phyloP scores from a whole-genome alignment of 352 stramenopile genomes.

The Pythium folliculosum region DNA sequence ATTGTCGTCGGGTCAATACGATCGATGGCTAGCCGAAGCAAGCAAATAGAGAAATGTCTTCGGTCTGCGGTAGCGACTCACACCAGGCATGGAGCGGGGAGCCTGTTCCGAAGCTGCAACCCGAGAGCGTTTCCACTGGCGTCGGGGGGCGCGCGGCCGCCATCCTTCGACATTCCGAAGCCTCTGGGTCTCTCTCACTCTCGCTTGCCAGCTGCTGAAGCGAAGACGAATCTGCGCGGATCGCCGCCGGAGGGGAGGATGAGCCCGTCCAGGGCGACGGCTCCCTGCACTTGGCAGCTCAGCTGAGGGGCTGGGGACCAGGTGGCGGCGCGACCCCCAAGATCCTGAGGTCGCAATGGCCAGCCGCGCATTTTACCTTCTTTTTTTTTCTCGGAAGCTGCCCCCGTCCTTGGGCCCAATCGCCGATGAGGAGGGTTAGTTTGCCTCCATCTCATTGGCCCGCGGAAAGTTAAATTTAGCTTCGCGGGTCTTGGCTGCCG shows the following conservation, averaged over 20 bases:
- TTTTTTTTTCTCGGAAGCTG: no score
- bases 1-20: constrained; percentile 22
- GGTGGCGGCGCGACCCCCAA: background rate
- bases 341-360: background rate
- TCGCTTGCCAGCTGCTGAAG: background rate
- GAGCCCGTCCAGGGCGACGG: background rate
- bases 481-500: no score
- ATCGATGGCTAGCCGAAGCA: background rate
- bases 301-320: background rate
- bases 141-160: background rate
- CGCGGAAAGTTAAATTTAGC: background rate
- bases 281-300: background rate
- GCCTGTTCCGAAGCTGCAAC: background rate
- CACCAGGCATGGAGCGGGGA: background rate
- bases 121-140: background rate
- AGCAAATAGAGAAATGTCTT: background rate
- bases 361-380: background rate
- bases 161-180: constrained; percentile 13
- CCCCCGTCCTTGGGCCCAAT: background rate
- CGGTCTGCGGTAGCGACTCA: background rate
- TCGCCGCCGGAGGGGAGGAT: background rate
- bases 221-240: constrained; percentile 2
- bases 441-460: background rate
- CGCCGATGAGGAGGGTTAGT: background rate
- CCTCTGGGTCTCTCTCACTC: background rate